These are phyloP conservation scores for Trichoderma harzianum DNA, from an alignment of 2,329 filamentous ascomycete genomes.

Conservation along the genomic window DNA sequence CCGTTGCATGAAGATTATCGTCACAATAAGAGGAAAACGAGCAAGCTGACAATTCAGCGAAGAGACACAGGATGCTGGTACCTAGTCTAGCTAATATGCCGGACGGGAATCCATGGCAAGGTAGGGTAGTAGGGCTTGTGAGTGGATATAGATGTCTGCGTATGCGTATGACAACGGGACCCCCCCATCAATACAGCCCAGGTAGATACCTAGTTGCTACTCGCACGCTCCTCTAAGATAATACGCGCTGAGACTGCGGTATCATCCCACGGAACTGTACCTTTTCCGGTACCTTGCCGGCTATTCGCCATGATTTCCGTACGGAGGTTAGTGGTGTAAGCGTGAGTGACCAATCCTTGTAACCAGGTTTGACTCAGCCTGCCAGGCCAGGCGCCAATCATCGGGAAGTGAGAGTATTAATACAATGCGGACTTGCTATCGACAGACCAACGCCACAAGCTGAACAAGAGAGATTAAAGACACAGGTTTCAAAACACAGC, in stretches of 20 bases:
- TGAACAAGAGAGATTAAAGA: background rate
- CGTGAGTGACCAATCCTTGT: background rate
- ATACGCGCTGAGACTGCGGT: background rate
- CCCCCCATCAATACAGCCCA: no score
- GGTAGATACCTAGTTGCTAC: background rate
- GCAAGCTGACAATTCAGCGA: background rate
- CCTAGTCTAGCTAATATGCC: background rate
- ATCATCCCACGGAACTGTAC: background rate
- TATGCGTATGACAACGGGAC: background rate
- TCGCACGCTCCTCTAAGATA: background rate
- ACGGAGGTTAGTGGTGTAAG: background rate
- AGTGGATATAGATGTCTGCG: background rate
- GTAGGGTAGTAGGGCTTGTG: background rate
- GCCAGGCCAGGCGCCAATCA: background rate
- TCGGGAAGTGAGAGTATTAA: background rate
- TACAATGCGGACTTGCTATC: background rate
- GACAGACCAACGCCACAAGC: background rate
- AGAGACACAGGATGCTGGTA: background rate
- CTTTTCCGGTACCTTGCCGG: background rate
- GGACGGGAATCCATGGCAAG: background rate
- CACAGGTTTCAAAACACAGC: background rate
- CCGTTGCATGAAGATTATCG: background rate
- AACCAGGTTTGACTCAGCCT: background rate
- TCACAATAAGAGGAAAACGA: background rate
- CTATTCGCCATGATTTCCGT: background rate